Conservation (phyloP, 331 rosid genomes). For the Phaseolus coccineus region DNA sequence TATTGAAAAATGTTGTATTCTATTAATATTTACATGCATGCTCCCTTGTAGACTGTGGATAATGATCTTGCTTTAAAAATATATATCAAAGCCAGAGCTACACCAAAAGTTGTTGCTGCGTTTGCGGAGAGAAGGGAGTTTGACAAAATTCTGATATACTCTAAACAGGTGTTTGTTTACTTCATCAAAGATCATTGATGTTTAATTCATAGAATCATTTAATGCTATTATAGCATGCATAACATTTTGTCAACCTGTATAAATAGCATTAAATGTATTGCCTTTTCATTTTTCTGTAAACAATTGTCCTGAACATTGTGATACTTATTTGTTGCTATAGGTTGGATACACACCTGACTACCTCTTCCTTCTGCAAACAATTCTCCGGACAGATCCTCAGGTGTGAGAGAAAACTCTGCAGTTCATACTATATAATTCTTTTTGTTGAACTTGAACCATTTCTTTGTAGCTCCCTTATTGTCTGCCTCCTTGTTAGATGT, state of each 20-base stretch:
- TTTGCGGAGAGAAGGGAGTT: constrained; percentile 94
- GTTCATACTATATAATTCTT: constrained; percentile 31
- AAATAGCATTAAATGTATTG: background rate
- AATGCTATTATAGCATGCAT: background rate
- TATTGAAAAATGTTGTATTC: constrained; percentile 21
- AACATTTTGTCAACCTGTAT: constrained; percentile 21
- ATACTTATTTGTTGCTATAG: constrained; percentile 58
- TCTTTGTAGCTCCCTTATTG: constrained; percentile 21
- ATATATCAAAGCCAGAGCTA: constrained; percentile 89
- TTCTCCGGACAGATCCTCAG: constrained; percentile 99
- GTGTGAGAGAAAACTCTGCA: constrained; percentile 49
- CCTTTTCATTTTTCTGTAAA: constrained; percentile 31
- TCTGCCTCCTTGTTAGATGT: constrained; percentile 21
- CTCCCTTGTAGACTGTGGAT: constrained; percentile 76
- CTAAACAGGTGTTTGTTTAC: constrained; percentile 73
- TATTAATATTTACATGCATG: constrained; percentile 27
- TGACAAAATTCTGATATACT: constrained; percentile 85
- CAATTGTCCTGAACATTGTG: constrained; percentile 40
- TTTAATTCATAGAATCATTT: constrained; percentile 35
- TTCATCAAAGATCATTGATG: constrained; percentile 25
- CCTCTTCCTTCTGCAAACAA: constrained; percentile 95
- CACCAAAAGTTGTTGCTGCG: constrained; percentile 94
- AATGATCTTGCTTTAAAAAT: constrained; percentile 85
- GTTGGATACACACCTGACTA: constrained; percentile 99
- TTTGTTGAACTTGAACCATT: constrained; percentile 29